These are phyloP conservation scores for Cryptococcus sp. DNA, from an alignment of 1,284 basidiomycete species.

Conservation along the genomic window DNA sequence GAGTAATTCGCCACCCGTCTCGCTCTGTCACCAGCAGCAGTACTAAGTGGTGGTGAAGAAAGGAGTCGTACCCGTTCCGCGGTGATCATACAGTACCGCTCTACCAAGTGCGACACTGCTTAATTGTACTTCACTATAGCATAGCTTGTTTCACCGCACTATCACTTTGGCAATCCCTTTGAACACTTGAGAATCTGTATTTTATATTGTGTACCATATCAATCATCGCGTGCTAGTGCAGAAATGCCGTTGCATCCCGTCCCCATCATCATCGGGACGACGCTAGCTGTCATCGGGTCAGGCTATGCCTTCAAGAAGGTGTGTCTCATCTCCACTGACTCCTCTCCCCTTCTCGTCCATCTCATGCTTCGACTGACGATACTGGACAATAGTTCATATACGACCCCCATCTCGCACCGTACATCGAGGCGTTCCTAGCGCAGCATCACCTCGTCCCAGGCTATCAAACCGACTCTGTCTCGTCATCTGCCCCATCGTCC, in stretches of 20 bases:
- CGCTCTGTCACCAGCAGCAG: not conserved
- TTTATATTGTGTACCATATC: no score
- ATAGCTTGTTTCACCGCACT: no score
- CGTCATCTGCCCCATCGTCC: not conserved
- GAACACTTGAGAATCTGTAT: no score
- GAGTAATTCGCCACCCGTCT: not conserved
- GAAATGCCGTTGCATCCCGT: constrained; percentile 41
- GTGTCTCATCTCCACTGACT: constrained; percentile 2
- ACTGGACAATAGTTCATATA: constrained; percentile 40
- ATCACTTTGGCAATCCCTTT: no score
- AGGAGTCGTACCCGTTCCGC: not conserved
- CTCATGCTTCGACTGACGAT: not conserved
- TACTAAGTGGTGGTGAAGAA: not conserved
- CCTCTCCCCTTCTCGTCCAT: not conserved
- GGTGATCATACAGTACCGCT: no score
- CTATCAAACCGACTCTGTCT: not conserved
- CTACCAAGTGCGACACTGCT: no score
- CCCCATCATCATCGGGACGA: constrained; percentile 27
- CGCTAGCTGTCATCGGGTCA: constrained; percentile 43
- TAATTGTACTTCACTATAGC: no score
- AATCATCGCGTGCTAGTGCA: not conserved
- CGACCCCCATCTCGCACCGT: constrained; percentile 46
- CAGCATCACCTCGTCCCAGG: constrained; percentile 13
- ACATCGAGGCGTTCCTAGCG: constrained; percentile 42
- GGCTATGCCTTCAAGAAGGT: constrained; percentile 51